Evolutionary conservation across 1,284 basidiomycete species (phyloP).

Genomic region (Apiotrichum porosum): DNA sequence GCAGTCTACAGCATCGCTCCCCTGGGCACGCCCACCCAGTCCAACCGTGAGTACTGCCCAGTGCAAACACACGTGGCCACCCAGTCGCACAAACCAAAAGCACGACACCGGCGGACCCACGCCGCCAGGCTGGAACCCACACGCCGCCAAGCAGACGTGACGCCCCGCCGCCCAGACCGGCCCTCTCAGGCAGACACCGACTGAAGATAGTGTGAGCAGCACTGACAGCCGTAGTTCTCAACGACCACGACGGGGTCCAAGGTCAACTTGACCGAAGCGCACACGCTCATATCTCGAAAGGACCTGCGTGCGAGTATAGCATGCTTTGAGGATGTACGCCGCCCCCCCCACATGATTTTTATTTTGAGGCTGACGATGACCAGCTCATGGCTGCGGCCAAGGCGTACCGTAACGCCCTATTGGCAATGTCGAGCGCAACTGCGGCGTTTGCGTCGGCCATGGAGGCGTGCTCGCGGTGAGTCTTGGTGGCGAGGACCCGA

Average conservation of each 20-base stretch:
- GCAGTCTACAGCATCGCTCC: conserved; percentile 10
- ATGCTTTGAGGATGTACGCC: conserved; percentile 38
- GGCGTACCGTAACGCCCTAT: conserved; percentile 74
- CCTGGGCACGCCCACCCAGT: conserved; percentile 15
- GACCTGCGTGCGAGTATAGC: conserved; percentile 45
- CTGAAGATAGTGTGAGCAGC: no score
- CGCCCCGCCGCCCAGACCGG: no score
- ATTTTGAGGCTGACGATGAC: not conserved
- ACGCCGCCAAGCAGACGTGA: no score
- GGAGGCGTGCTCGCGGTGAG: conserved; percentile 73
- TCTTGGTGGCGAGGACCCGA: no score
- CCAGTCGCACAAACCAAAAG: no score
- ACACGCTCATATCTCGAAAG: conserved; percentile 44
- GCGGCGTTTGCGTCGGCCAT: conserved; percentile 81
- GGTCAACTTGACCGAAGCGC: conserved; percentile 39
- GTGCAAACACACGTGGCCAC: no score
- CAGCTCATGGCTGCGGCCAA: conserved; percentile 74
- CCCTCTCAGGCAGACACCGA: no score
- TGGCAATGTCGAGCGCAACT: conserved; percentile 77
- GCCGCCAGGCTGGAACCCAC: no score
- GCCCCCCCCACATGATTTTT: no score
- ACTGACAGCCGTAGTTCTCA: conserved; percentile 31
- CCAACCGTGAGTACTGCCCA: conserved; percentile 10
- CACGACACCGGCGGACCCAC: no score
- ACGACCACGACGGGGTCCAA: conserved; percentile 46